Evolutionary conservation across 345 rosid species (phyloP).

Genomic region (Excoecaria cochinchinensis): DNA sequence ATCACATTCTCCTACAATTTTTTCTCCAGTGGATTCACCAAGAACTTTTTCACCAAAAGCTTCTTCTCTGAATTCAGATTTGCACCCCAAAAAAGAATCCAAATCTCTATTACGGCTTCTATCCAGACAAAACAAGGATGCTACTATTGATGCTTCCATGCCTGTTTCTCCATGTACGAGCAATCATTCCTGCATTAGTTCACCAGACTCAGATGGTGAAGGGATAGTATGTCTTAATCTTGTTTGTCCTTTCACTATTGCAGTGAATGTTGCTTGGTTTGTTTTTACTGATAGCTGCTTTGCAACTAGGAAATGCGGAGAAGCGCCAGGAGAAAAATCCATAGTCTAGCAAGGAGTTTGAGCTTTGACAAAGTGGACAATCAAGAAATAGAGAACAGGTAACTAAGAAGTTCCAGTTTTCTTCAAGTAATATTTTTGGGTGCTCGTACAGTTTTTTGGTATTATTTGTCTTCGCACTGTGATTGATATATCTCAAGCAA

Average conservation of each 20-base stretch:
- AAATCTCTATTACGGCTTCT: conserved; percentile 30
- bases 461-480: background rate
- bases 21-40: conserved; percentile 42
- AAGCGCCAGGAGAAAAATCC: conserved; percentile 24
- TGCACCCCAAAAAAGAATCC: conserved; percentile 27
- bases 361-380: conserved; percentile 33
- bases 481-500: background rate
- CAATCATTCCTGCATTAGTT: conserved; percentile 34
- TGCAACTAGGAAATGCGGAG: conserved; percentile 26
- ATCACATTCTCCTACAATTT: conserved; percentile 26
- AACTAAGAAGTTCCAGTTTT: background rate
- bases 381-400: conserved; percentile 40
- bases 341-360: conserved; percentile 21
- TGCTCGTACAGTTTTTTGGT: background rate
- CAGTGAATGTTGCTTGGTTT: conserved; percentile 3
- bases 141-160: conserved; percentile 25
- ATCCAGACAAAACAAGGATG: conserved; percentile 32
- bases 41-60: conserved; percentile 29
- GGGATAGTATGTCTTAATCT: conserved; percentile 18
- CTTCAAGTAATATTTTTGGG: no score
- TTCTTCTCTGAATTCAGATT: conserved; percentile 34
- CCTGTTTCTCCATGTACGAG: conserved; percentile 32
- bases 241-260: background rate
- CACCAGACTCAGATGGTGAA: conserved; percentile 45
- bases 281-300: conserved; percentile 17